Conservation (phyloP, 164 flowering plant genomes). For the Cinnamomum micranthum region DNA sequence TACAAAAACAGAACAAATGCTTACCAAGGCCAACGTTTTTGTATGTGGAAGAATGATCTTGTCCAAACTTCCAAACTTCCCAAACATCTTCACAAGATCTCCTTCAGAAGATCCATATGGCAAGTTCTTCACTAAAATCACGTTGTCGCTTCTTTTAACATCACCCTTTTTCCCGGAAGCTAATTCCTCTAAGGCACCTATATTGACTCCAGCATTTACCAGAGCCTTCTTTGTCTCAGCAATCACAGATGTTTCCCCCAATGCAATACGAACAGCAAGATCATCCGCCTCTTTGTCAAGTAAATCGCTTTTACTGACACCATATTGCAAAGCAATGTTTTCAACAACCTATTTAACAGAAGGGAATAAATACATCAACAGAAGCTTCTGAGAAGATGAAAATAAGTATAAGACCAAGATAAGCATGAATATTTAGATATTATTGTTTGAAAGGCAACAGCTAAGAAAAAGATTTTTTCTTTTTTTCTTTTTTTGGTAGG, state of each 20-base stretch:
- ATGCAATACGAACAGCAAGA: slow-evolving; percentile 87
- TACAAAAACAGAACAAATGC: slow-evolving; percentile 6
- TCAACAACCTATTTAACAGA: slow-evolving; percentile 62
- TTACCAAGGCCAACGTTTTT: slow-evolving; percentile 88
- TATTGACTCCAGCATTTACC: slow-evolving; percentile 71
- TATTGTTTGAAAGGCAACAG: background rate
- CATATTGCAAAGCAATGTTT: slow-evolving; percentile 80
- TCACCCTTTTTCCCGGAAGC: slow-evolving; percentile 56
- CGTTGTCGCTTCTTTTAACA: slow-evolving; percentile 76
- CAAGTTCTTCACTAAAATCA: slow-evolving; percentile 85
- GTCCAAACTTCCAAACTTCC: slow-evolving; percentile 81
- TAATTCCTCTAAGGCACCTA: slow-evolving; percentile 62
- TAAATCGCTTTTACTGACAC: slow-evolving; percentile 80
- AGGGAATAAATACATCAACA: background rate
- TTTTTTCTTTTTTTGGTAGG: background rate
- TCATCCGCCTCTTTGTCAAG: slow-evolving; percentile 81
- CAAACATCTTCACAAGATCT: slow-evolving; percentile 79
- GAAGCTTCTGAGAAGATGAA: background rate
- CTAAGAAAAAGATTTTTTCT: background rate
- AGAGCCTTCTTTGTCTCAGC: slow-evolving; percentile 87
- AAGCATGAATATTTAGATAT: background rate
- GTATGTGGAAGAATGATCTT: slow-evolving; percentile 85
- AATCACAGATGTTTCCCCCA: slow-evolving; percentile 89
- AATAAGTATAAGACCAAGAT: background rate
- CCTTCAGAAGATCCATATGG: slow-evolving; percentile 80